Base-by-base conservation (phyloP, 225 moss, liverwort and hornwort genomes). In the Physcomitrium patens region DNA sequence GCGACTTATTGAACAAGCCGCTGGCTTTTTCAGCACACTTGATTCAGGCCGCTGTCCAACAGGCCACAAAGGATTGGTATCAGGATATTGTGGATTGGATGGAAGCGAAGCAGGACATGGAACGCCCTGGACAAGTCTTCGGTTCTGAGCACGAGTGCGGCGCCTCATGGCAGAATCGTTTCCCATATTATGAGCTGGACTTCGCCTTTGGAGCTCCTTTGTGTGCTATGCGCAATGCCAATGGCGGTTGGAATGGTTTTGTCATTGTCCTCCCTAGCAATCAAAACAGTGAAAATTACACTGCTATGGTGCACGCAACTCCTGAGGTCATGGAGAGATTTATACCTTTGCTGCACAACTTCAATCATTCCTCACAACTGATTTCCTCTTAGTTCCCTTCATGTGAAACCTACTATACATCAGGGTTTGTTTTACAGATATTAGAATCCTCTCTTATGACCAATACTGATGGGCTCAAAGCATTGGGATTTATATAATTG, bases 151-250 rank as follows among this genome's bases (percentile, higher is more conserved):
- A 74, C 20, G 86, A 86, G 59, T 71, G 77, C 54, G 79, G 67
- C 8, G 28, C 10, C 6, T 80, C 80, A 0, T 86, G 82, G 82
- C 82, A 79, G 57, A 86, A 67, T 50, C 74, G 82, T 0, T 80
- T 86, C 31, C 86, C 86, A 60, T 83, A 57, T 63, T 86, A 86
- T 51, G 80, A 86, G 23, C 63, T 86, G 66, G 79, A 86, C 14
- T 83, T 83, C 3, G 82, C 82, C 0, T 86, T 80, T 10, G 86
- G 86, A 0, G 26, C 22, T 10, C 86, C 82, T 17, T 77, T 19
- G 50, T 75, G 67, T 0, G 58, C 80, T 0, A 74, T 77, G 43
- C 86, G 86, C 4, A 86, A 86, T 26, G 74, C 77, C 5, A 52
- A 15, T 63, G 74, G 62, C 41, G 41, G 63, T 56, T 80, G 82